These are phyloP conservation scores for Cladosporium sp. DNA, from an alignment of 2,329 filamentous ascomycete genomes.

Conservation along the genomic window DNA sequence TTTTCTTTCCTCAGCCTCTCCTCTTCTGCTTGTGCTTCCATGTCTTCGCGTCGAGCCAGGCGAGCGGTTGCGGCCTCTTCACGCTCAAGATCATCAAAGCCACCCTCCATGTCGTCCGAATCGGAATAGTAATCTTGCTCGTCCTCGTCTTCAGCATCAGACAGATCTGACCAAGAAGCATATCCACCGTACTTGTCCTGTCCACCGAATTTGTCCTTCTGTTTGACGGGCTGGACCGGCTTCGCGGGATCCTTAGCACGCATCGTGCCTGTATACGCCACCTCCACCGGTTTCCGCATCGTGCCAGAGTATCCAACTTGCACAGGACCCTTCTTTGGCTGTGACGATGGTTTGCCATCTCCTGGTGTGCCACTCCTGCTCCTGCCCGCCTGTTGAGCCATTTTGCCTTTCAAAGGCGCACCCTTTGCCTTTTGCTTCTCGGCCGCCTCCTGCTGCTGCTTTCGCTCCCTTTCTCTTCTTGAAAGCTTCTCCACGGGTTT, in stretches of 20 bases:
- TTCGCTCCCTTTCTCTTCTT: conserved; percentile 53
- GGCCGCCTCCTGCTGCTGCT: conserved; percentile 45
- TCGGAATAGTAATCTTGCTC: conserved; percentile 67
- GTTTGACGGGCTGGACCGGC: conserved; percentile 30
- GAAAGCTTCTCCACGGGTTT: conserved; percentile 68
- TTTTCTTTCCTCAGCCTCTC: conserved; percentile 63
- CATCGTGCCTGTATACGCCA: conserved; percentile 50
- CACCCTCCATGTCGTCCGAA: conserved; percentile 78
- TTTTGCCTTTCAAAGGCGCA: conserved; percentile 27
- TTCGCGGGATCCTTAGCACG: conserved; percentile 41
- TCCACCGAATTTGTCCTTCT: conserved; percentile 34
- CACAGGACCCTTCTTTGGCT: conserved; percentile 35
- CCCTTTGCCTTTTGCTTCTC: conserved; percentile 39
- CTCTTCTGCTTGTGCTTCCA: conserved; percentile 63
- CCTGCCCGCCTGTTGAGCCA: conserved; percentile 24
- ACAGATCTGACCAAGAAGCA: conserved; percentile 40
- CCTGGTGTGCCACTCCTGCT: conserved; percentile 31
- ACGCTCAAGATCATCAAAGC: conserved; percentile 68
- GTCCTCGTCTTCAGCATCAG: conserved; percentile 49
- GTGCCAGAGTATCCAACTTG: conserved; percentile 45
- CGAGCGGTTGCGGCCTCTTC: conserved; percentile 66
- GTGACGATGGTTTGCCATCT: conserved; percentile 22
- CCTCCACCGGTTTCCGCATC: conserved; percentile 31
- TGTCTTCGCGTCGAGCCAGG: conserved; percentile 67
- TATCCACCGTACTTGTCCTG: conserved; percentile 41